These are phyloP conservation scores for Acorus calamus DNA, from an alignment of 106 monocot genomes.

Conservation along the genomic window DNA sequence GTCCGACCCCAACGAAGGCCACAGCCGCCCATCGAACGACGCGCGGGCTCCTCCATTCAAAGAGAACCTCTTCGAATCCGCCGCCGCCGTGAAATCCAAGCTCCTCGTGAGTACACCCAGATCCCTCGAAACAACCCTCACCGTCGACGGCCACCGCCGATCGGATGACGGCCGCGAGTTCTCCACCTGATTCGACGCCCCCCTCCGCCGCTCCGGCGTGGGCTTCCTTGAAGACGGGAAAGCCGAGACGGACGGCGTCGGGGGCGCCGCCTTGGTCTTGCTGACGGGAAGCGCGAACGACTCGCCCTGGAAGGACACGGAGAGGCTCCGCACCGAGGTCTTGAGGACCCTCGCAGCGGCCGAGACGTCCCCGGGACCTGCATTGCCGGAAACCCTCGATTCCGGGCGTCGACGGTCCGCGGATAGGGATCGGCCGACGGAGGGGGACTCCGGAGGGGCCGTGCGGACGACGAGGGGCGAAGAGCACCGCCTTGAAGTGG, in stretches of 20 bases:
- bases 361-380: slow-evolving; percentile 5
- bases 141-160: slow-evolving; percentile 50
- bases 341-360: slow-evolving; percentile 17
- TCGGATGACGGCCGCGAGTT: slow-evolving; percentile 35
- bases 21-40: slow-evolving; percentile 40
- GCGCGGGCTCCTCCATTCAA: slow-evolving; percentile 27
- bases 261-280: slow-evolving; percentile 35
- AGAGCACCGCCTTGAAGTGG: slow-evolving; percentile 32
- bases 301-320: slow-evolving; percentile 78
- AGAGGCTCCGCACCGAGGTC: slow-evolving; percentile 54
- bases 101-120: slow-evolving; percentile 33
- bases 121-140: slow-evolving; percentile 9
- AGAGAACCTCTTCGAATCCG: slow-evolving; percentile 2
- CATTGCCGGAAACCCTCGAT: background rate
- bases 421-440: slow-evolving; percentile 56
- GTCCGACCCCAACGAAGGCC: slow-evolving; percentile 50
- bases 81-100: slow-evolving; percentile 15
- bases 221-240: slow-evolving; percentile 2
- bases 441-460: slow-evolving; percentile 20
- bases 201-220: slow-evolving; percentile 26
- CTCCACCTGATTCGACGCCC: slow-evolving; percentile 17
- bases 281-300: slow-evolving; percentile 91
- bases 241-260: slow-evolving; percentile 2
- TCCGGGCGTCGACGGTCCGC: slow-evolving; percentile 38
- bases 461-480: slow-evolving; percentile 23